A percentile compares a stretch with the other conserved stretches of the same genome.
Evolutionary conservation across 2,329 filamentous ascomycete genomes (phyloP).

Genomic region (Microdochium bolleyi): DNA sequence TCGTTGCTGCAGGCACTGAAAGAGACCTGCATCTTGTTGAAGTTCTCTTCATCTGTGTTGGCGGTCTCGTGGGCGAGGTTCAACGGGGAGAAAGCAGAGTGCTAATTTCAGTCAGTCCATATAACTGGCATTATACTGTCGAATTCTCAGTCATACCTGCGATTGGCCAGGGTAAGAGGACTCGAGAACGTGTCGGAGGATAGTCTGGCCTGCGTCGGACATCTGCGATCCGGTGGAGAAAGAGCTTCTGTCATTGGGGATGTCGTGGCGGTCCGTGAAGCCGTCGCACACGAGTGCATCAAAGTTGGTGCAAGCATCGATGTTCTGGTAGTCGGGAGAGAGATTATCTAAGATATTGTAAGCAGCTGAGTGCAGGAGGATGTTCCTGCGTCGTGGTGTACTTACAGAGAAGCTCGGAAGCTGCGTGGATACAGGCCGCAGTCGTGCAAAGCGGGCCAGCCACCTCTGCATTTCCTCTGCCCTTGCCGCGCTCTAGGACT

Average conservation of each 20-base stretch:
- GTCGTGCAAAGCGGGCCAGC: constrained; percentile 38
- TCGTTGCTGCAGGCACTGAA: constrained; percentile 63
- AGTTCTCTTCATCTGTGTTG: constrained; percentile 51
- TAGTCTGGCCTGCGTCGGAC: constrained; percentile 48
- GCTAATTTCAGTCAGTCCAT: constrained; percentile 20
- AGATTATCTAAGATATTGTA: constrained; percentile 35
- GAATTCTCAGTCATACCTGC: constrained; percentile 17
- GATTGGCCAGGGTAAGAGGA: constrained; percentile 39
- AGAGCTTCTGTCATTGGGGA: constrained; percentile 54
- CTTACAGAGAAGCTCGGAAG: constrained; percentile 47
- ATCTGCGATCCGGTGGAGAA: constrained; percentile 54
- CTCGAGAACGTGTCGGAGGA: constrained; percentile 56
- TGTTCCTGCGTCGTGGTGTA: constrained; percentile 6
- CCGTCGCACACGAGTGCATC: constrained; percentile 61
- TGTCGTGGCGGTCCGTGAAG: constrained; percentile 55
- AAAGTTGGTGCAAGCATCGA: constrained; percentile 65
- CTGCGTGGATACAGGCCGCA: constrained; percentile 54
- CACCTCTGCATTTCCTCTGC: constrained; percentile 11
- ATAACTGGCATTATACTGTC: constrained; percentile 1
- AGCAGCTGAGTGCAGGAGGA: neutral
- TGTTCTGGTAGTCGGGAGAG: constrained; percentile 49
- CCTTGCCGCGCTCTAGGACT: neutral
- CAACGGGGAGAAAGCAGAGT: constrained; percentile 39
- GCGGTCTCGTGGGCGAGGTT: constrained; percentile 25
- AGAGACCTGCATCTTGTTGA: constrained; percentile 54